Percentiles rank a stretch among this genome's conserved stretches.
phyloP scores from a whole-genome alignment of 257 asterid species.

The Gardenia jasminoides region DNA sequence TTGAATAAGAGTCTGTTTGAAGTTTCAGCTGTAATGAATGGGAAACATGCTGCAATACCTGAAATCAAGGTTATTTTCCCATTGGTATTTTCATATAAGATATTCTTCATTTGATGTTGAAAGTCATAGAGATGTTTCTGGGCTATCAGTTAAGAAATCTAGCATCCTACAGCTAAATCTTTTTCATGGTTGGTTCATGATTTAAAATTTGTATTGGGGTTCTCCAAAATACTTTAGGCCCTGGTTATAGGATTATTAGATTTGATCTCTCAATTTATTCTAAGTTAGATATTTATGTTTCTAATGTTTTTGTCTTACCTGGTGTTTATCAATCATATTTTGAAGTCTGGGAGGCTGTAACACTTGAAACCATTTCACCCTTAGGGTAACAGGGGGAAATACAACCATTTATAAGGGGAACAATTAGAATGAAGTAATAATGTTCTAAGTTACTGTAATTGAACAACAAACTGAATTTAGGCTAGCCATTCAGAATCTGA shows the following conservation, averaged over 20 bases:
- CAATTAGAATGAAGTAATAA: too few relatives aligned
- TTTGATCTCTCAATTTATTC: background rate
- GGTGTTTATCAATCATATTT: too few relatives aligned
- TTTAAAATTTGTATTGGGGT: background rate
- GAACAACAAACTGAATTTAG: background rate
- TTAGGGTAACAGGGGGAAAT: background rate
- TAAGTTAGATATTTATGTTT: background rate
- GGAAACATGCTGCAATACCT: conserved; percentile 64
- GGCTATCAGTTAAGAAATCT: background rate
- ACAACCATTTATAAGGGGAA: background rate
- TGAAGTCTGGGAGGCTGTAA: background rate
- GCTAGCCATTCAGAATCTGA: background rate
- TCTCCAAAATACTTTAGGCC: background rate
- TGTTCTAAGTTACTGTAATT: too few relatives aligned
- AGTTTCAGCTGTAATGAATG: conserved; percentile 81
- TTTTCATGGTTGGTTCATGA: background rate
- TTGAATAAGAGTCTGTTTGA: conserved; percentile 73
- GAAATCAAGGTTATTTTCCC: conserved; percentile 64
- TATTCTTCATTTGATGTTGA: background rate
- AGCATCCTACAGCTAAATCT: background rate
- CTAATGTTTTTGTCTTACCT: background rate
- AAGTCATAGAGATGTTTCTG: background rate
- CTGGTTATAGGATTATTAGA: background rate
- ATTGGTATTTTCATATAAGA: background rate
- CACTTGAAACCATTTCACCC: background rate